A percentile compares a stretch with the other conserved stretches of the same genome.
Evolutionary conservation across 73 alveolate species (phyloP).

Genomic region (Tetrahymena borealis): DNA sequence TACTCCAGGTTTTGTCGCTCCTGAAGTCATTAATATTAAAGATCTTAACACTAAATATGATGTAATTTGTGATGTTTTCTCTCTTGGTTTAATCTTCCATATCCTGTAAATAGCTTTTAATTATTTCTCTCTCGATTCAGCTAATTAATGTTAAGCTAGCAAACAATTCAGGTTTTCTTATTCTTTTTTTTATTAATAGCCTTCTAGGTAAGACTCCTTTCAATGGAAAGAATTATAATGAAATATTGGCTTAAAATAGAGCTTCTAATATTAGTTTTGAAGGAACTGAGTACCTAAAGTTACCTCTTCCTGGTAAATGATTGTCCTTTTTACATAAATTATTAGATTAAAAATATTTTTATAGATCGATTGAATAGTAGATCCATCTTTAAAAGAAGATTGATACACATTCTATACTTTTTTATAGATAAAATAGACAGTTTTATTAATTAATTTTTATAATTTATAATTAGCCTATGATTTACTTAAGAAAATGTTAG

Average conservation of each 20-base stretch:
- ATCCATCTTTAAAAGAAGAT: no score
- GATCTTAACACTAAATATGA: constrained; percentile 40
- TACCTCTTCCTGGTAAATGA: background rate
- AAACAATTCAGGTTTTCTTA: background rate
- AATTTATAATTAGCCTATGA: no score
- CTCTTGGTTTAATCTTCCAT: constrained; percentile 43
- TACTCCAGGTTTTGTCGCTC: constrained; percentile 49
- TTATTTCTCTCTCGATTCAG: background rate
- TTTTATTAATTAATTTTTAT: no score
- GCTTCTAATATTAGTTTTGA: constrained; percentile 52
- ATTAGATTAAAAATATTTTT: background rate
- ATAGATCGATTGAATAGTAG: no score
- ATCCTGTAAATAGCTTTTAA: constrained; percentile 1
- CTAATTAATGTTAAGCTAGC: background rate
- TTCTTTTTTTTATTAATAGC: background rate
- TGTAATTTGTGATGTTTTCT: constrained; percentile 39
- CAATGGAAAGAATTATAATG: constrained; percentile 68
- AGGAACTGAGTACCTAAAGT: background rate
- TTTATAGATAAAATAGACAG: no score
- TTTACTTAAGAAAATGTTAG: constrained; percentile 58
- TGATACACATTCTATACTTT: no score
- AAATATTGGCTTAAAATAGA: constrained; percentile 56
- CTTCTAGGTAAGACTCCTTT: constrained; percentile 76
- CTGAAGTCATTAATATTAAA: constrained; percentile 41
- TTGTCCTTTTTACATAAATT: background rate